phyloP scores from a whole-genome alignment of 495 filamentous ascomycete genomes.

The Penicillium maclennaniae region DNA sequence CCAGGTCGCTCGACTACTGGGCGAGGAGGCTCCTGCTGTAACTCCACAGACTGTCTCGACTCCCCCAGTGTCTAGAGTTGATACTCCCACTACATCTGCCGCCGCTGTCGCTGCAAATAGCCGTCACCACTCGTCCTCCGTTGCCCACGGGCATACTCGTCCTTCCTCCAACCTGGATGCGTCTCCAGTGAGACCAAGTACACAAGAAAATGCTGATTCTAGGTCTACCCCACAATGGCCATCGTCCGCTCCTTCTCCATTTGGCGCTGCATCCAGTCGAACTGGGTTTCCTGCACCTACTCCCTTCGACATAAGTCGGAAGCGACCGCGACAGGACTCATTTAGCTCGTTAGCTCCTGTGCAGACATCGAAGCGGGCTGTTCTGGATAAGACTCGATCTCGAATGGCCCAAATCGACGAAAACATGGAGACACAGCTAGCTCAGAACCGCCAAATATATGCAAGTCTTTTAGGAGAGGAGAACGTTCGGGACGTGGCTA shows the following conservation, averaged over 20 bases:
- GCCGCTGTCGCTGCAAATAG: background rate
- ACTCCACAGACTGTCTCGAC: background rate
- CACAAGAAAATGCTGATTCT: background rate
- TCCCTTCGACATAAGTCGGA: constrained; percentile 11
- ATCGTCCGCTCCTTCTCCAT: constrained; percentile 21
- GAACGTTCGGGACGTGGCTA: constrained; percentile 1
- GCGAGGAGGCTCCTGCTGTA: background rate
- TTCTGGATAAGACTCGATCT: constrained; percentile 1
- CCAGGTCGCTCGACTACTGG: constrained; percentile 11
- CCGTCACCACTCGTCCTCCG: background rate
- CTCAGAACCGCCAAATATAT: background rate
- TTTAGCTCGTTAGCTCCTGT: constrained; percentile 1
- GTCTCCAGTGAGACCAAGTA: background rate
- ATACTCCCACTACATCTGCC: background rate
- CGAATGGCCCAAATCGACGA: constrained; percentile 10
- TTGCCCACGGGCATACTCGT: background rate
- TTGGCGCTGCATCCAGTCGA: background rate
- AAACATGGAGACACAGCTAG: constrained; percentile 4
- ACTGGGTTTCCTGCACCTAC: background rate
- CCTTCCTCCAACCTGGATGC: background rate
- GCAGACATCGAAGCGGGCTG: constrained; percentile 14
- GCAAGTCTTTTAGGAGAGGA: constrained; percentile 4
- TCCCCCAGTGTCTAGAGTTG: background rate
- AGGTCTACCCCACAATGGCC: constrained; percentile 9
- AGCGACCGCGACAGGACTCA: constrained; percentile 20